Conservation (phyloP, 257 asterid genomes). For the Solanum habrochaites region DNA sequence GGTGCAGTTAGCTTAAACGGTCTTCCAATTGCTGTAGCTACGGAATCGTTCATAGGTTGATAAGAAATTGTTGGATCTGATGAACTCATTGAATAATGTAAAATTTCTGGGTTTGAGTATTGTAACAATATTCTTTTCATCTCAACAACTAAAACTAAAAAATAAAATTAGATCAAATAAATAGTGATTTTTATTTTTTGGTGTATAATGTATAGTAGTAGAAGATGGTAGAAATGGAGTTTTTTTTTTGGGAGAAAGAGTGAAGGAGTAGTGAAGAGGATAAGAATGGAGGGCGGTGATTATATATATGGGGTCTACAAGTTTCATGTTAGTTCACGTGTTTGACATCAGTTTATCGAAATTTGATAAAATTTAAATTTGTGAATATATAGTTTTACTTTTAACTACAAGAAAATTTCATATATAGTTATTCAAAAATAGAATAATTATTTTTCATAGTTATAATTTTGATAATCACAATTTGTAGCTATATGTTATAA, state of each 20-base stretch:
- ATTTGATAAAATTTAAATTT: background rate
- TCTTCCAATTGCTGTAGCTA: background rate
- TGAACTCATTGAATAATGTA: background rate
- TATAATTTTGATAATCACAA: no score
- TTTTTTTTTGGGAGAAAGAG: background rate
- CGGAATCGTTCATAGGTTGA: background rate
- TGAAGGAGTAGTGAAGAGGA: background rate
- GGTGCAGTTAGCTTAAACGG: slow-evolving; percentile 9
- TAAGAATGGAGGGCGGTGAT: background rate
- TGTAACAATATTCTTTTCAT: background rate
- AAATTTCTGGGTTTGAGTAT: background rate
- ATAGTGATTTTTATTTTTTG: no score
- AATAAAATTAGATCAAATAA: no score
- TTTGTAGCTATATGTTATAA: no score
- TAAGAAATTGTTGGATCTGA: background rate
- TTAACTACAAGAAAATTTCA: no score
- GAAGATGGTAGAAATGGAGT: background rate
- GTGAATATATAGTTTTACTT: no score
- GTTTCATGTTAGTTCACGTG: background rate
- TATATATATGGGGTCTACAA: background rate
- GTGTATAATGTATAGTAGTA: background rate
- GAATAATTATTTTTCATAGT: no score
- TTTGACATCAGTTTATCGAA: rapidly evolving
- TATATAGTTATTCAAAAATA: no score
- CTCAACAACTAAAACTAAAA: background rate